A percentile compares a stretch with the other conserved stretches of the same genome.
Evolutionary conservation across 2,329 filamentous ascomycete species (phyloP).

Genomic region (Tolypocladium cylindrosporum): DNA sequence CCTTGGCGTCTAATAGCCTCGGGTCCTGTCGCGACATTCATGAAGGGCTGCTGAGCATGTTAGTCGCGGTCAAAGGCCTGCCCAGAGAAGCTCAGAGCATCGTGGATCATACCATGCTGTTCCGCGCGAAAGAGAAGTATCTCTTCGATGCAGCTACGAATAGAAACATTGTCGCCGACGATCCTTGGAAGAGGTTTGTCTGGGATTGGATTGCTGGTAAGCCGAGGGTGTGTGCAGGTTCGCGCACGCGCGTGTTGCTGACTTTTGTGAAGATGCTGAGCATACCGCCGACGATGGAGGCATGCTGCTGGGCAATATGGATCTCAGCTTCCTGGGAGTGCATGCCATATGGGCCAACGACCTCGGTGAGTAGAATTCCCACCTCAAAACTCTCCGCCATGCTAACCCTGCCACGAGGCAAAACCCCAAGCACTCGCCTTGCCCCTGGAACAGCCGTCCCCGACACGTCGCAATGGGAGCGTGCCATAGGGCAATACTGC

Average conservation of each 20-base stretch:
- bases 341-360: constrained; percentile 62
- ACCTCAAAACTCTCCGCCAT: neutral
- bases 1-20: constrained; percentile 26
- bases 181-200: constrained; percentile 66
- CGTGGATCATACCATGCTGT: constrained; percentile 47
- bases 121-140: constrained; percentile 52
- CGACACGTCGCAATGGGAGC: constrained; percentile 47
- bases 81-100: constrained; percentile 40
- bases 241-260: constrained; percentile 4
- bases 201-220: constrained; percentile 66
- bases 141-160: constrained; percentile 57
- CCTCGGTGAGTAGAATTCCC: constrained; percentile 38
- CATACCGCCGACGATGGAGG: constrained; percentile 53
- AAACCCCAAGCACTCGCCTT: constrained; percentile 36
- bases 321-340: constrained; percentile 69
- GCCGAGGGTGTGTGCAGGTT: constrained; percentile 11
- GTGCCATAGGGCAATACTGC: constrained; percentile 53
- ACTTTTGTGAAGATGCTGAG: constrained; percentile 42
- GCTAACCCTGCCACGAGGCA: constrained; percentile 26
- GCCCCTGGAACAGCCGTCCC: constrained; percentile 32
- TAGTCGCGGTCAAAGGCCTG: constrained; percentile 33
- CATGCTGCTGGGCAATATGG: constrained; percentile 59
- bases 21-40: constrained; percentile 47
- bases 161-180: constrained; percentile 55
- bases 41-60: constrained; percentile 39